These are phyloP conservation scores for Solanum lycopersicoides DNA, from an alignment of 257 asterid genomes.

Conservation along the genomic window DNA sequence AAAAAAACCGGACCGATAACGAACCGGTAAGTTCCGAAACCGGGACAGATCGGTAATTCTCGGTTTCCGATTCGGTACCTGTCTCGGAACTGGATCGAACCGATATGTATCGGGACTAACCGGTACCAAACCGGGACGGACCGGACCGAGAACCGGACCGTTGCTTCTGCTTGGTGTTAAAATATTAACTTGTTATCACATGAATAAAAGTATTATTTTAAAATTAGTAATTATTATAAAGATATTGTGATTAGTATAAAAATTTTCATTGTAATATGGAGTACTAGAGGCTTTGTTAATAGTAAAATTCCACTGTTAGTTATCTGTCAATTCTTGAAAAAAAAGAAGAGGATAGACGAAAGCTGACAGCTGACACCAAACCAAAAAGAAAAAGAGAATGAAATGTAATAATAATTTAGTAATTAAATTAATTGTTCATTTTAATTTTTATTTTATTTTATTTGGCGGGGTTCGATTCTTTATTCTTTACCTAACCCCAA, in stretches of 20 bases:
- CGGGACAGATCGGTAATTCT: too few species aligned
- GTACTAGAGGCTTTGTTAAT: not conserved
- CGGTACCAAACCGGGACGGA: too few species aligned
- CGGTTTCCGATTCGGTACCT: too few species aligned
- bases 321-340: not conserved
- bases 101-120: too few species aligned
- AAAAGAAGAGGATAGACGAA: not conserved
- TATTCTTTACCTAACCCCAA: not conserved
- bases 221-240: not conserved
- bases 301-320: not conserved
- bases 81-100: too few species aligned
- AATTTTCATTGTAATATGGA: not conserved
- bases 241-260: not conserved
- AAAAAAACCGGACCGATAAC: too few species aligned
- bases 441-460: too few species aligned
- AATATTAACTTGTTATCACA: conserved; percentile 23
- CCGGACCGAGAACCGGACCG: too few species aligned
- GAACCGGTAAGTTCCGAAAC: too few species aligned
- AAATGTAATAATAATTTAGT: not conserved
- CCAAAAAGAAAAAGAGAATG: not conserved
- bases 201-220: not conserved
- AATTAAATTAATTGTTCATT: not conserved
- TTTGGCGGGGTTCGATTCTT: not conserved
- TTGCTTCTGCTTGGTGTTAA: conserved; percentile 85
- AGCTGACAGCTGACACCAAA: not conserved